Percentiles rank a stretch among this genome's conserved stretches.
Evolutionary conservation across 2,329 filamentous ascomycete genomes (phyloP).

Genomic region (Emericellopsis cladophorae): DNA sequence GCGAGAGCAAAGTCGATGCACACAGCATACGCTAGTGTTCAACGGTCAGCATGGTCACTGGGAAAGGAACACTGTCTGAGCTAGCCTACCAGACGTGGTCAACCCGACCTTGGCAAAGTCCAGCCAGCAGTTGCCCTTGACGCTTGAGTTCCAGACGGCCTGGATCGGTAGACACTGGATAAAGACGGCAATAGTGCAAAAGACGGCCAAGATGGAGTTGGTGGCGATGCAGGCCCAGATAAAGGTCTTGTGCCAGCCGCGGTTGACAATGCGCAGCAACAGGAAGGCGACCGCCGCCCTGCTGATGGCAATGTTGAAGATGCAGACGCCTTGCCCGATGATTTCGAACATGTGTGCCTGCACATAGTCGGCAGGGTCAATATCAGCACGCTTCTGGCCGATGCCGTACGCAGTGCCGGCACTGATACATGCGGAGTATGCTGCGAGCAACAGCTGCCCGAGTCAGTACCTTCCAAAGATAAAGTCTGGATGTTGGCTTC

Average conservation of each 20-base stretch:
- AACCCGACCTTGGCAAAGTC: conserved; percentile 5
- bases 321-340: conserved; percentile 6
- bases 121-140: conserved; percentile 10
- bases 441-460: conserved; percentile 1
- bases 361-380: conserved; percentile 1
- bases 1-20: conserved; percentile 9
- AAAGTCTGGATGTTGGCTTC: too few relatives aligned
- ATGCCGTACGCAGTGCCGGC: conserved; percentile 2
- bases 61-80: background rate
- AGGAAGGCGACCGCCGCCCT: conserved; percentile 6
- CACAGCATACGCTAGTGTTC: conserved; percentile 6
- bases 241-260: conserved; percentile 9
- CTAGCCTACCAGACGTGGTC: conserved; percentile 3
- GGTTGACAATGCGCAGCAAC: conserved; percentile 13
- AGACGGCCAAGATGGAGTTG: conserved; percentile 10
- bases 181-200: conserved; percentile 11
- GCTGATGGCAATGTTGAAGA: conserved; percentile 6
- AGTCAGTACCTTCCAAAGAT: background rate
- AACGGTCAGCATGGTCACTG: background rate
- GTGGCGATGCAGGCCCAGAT: conserved; percentile 14
- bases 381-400: conserved; percentile 2
- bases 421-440: conserved; percentile 1
- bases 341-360: conserved; percentile 5
- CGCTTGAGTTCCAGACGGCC: conserved; percentile 9
- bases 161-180: conserved; percentile 12